Evolutionary conservation across 2,329 filamentous ascomycete genomes (phyloP).

Genomic region (Emergomyces africanus): DNA sequence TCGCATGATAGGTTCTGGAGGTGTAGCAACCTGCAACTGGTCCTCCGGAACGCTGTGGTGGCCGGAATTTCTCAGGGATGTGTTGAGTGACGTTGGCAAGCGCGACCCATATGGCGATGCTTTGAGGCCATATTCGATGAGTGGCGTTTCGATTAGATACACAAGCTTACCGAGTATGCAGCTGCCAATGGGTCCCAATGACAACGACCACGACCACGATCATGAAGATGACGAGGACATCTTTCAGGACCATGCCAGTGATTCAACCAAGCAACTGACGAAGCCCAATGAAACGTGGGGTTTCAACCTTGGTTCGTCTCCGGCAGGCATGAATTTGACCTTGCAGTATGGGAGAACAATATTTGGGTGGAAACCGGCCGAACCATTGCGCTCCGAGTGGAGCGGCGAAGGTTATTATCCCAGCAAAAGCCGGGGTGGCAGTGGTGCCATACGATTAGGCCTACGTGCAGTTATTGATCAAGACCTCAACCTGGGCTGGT

Average conservation of each 20-base stretch:
- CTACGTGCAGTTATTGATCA: constrained; percentile 17
- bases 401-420: constrained; percentile 28
- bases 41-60: constrained; percentile 25
- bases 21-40: constrained; percentile 23
- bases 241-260: constrained; percentile 8
- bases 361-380: constrained; percentile 22
- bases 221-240: constrained; percentile 17
- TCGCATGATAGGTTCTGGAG: constrained; percentile 20
- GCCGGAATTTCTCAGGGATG: constrained; percentile 17
- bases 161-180: not conserved
- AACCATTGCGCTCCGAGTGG: constrained; percentile 27
- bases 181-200: not conserved
- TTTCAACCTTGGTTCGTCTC: constrained; percentile 19
- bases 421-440: constrained; percentile 15
- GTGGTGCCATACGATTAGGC: constrained; percentile 24
- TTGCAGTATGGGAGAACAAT: constrained; percentile 26
- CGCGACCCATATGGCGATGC: not conserved
- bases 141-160: not conserved
- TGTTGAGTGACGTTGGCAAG: constrained; percentile 9
- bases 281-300: constrained; percentile 23
- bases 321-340: constrained; percentile 15
- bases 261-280: constrained; percentile 9
- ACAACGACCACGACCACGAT: constrained; percentile 9
- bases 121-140: not conserved
- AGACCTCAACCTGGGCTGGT: constrained; percentile 22